Evolutionary conservation across 441 rosid species (phyloP).

Genomic region (Hura crepitans): DNA sequence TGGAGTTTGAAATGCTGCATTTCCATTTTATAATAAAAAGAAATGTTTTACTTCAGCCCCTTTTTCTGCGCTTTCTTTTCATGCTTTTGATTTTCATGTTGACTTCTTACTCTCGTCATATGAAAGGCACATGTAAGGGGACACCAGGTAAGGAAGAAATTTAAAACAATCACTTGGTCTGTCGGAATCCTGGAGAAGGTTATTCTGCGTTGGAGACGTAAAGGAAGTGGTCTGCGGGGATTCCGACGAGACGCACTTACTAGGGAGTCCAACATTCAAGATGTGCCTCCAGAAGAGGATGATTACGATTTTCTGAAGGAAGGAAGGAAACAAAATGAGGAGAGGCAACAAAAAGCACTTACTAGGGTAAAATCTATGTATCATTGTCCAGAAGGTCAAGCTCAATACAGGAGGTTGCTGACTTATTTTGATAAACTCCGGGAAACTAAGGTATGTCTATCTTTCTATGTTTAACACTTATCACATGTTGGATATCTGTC

Average conservation of each 20-base stretch:
- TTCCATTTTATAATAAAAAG: background rate
- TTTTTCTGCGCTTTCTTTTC: background rate
- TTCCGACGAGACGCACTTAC: constrained; percentile 51
- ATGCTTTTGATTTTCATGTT: background rate
- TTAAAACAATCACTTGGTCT: constrained; percentile 72
- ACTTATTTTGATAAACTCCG: constrained; percentile 63
- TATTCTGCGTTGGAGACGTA: constrained; percentile 94
- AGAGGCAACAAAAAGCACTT: constrained; percentile 74
- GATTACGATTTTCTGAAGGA: constrained; percentile 78
- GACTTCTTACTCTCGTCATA: constrained; percentile 5
- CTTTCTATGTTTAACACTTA: background rate
- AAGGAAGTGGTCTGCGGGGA: constrained; percentile 87
- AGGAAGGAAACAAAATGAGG: constrained; percentile 89
- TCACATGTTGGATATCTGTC: background rate
- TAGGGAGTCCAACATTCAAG: constrained; percentile 34
- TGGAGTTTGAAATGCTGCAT: background rate
- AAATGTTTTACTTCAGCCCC: background rate
- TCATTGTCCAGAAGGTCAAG: constrained; percentile 80
- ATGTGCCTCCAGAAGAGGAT: constrained; percentile 44
- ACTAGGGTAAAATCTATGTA: constrained; percentile 90
- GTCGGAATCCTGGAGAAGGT: constrained; percentile 91
- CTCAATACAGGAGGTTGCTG: constrained; percentile 80
- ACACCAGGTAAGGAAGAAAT: constrained; percentile 82
- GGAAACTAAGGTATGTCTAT: constrained; percentile 48
- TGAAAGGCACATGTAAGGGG: constrained; percentile 92